These are phyloP conservation scores for Phytopythium litorale DNA, from an alignment of 352 stramenopile genomes.

Conservation along the genomic window DNA sequence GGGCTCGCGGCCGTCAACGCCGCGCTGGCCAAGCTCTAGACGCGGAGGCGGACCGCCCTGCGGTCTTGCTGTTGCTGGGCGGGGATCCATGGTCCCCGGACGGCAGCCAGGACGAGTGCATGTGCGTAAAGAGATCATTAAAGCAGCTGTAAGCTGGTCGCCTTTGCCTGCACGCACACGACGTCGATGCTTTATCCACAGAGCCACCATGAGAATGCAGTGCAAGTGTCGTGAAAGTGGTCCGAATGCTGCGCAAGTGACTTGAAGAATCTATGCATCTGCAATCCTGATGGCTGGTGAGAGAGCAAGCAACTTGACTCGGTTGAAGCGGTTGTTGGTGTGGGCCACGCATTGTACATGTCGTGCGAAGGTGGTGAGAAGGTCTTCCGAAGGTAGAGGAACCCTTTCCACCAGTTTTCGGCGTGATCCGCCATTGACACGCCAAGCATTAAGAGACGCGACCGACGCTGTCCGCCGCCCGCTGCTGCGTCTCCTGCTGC, in stretches of 20 bases:
- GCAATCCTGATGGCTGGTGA: not conserved
- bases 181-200: too few species aligned
- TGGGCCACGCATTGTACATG: not conserved
- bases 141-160: too few species aligned
- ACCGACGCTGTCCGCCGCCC: not conserved
- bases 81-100: too few species aligned
- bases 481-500: not conserved
- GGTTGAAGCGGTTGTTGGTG: not conserved
- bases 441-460: not conserved
- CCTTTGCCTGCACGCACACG: too few species aligned
- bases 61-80: not conserved
- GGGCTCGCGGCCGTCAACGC: not conserved
- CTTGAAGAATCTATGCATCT: too few species aligned
- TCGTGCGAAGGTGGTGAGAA: conserved; percentile 2
- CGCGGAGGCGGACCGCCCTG: not conserved
- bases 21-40: not conserved
- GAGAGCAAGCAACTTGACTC: not conserved
- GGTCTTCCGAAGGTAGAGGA: not conserved
- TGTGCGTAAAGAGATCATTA: too few species aligned
- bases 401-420: conserved; percentile 1
- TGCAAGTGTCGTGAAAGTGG: too few species aligned
- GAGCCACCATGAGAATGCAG: too few species aligned
- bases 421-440: not conserved
- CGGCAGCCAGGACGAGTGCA: too few species aligned
- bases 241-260: too few species aligned